Evolutionary conservation across 331 rosid genomes (phyloP), one percentile per base, ranked within the genome.

Genomic region (Acacia concinna): DNA sequence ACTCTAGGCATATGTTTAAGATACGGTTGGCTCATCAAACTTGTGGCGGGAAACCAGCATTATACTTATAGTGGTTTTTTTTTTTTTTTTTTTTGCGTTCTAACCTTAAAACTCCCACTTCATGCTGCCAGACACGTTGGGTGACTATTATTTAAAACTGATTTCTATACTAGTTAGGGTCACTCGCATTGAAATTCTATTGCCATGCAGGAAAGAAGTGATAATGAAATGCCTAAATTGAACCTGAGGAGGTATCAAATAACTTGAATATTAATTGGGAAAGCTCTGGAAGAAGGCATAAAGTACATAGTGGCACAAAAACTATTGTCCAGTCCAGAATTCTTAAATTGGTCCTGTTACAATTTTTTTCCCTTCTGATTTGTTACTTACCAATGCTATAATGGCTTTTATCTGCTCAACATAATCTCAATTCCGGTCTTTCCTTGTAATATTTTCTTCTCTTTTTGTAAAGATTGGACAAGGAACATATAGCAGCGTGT

Each of bases 401-500:
- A 69, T 76, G 40, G 25, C 37, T 59, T 82, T 43, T n/a, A 6
- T 78, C 51, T 62, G 27, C 27, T 64, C 21, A 64, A 12, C 54
- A 17, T 63, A n/a, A 34, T 73, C 64, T 68, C 64, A 64, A 52
- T 75, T 30, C 25, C 5, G 27, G 32, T 68, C 71, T 3, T 60
- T 54, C 13, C 66, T 76, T 40, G 6, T 34, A 17, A 14, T 43
- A 65, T 62, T 35, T 65, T 62, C 57, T 31, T 44, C 77, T 76
- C 31, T 49, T 41, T 73, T 82, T 30, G 1, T 75, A 73, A 75
- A 96, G 99, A 87, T 96, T 78, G 99, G 99, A 68, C 98, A 96
- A 86, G 99, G 99, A 41, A 93, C 99, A 41, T 96, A 96, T 83
- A 96, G 99, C 88, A 93, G 90, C 77, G 99, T 96, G 63, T 96